These are phyloP conservation scores for Ascochyta pisi DNA, from an alignment of 2,329 filamentous ascomycete genomes.

Conservation along the genomic window DNA sequence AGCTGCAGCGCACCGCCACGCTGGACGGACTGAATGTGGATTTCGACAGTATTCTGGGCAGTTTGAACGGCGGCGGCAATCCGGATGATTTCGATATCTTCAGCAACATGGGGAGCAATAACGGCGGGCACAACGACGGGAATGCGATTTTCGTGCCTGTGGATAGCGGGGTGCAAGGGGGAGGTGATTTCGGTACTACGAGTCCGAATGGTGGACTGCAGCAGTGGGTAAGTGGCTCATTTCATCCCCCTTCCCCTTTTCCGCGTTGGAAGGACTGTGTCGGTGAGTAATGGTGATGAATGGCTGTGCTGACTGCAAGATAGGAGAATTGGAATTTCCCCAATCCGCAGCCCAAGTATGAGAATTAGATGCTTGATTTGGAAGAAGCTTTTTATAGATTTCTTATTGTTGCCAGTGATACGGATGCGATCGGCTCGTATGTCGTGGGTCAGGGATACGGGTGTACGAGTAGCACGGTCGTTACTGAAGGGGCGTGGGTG, in stretches of 20 bases:
- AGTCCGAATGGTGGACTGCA: slow-evolving; percentile 38
- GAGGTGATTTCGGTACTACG: slow-evolving; percentile 31
- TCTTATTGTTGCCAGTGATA: neutral
- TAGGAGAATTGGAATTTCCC: slow-evolving; percentile 42
- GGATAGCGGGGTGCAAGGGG: slow-evolving; percentile 25
- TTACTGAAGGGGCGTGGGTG: neutral
- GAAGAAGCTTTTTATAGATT: slow-evolving; percentile 9
- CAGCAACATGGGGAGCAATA: slow-evolving; percentile 3
- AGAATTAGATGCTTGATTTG: slow-evolving; percentile 15
- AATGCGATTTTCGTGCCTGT: slow-evolving; percentile 48
- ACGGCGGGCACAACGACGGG: slow-evolving; percentile 31
- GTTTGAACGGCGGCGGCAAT: slow-evolving; percentile 29
- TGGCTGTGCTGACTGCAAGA: neutral
- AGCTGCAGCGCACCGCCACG: slow-evolving; percentile 34
- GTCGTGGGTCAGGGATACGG: slow-evolving; percentile 4
- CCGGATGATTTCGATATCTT: slow-evolving; percentile 15
- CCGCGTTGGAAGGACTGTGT: no score
- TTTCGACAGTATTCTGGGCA: slow-evolving; percentile 41
- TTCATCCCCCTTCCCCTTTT: no score
- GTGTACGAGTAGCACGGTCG: slow-evolving; percentile 1
- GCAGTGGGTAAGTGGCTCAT: slow-evolving; percentile 39
- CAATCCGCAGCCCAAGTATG: slow-evolving; percentile 26
- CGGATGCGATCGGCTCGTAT: slow-evolving; percentile 8
- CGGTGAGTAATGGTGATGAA: no score
- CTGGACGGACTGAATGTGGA: slow-evolving; percentile 42